These are phyloP conservation scores for Lepidium aucheri DNA, from an alignment of 345 rosid genomes.

Conservation along the genomic window DNA sequence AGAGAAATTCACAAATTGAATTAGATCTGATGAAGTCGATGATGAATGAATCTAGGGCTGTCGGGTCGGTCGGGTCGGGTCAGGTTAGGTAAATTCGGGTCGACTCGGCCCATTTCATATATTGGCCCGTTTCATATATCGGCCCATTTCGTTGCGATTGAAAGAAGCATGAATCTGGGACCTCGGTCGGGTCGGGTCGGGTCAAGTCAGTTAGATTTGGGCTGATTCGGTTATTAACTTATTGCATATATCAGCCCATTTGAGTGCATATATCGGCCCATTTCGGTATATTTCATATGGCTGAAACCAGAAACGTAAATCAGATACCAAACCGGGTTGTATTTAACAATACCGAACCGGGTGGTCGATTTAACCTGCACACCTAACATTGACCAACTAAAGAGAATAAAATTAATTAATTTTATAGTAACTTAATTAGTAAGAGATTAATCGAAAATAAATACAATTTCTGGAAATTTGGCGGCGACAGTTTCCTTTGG, in stretches of 20 bases:
- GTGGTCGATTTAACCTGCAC: not conserved
- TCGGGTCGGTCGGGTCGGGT: not conserved
- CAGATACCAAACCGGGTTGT: not conserved
- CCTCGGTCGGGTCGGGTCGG: too few species aligned
- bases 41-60: not conserved
- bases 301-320: not conserved
- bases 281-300: not conserved
- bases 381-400: slow-evolving; percentile 18
- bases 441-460: not conserved
- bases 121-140: not conserved
- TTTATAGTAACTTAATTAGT: not conserved
- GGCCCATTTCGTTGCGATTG: not conserved
- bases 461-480: slow-evolving; percentile 9
- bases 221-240: too few species aligned
- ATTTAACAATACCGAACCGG: not conserved
- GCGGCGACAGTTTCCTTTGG: slow-evolving; percentile 28
- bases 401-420: not conserved
- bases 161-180: too few species aligned
- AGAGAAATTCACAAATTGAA: not conserved
- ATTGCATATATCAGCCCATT: not conserved
- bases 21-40: slow-evolving; percentile 7
- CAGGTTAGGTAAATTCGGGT: not conserved
- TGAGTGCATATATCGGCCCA: not conserved
- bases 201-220: too few species aligned
- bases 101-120: not conserved